phyloP scores from a whole-genome alignment of 768 basidiomycete genomes.

The Russula sp. region DNA sequence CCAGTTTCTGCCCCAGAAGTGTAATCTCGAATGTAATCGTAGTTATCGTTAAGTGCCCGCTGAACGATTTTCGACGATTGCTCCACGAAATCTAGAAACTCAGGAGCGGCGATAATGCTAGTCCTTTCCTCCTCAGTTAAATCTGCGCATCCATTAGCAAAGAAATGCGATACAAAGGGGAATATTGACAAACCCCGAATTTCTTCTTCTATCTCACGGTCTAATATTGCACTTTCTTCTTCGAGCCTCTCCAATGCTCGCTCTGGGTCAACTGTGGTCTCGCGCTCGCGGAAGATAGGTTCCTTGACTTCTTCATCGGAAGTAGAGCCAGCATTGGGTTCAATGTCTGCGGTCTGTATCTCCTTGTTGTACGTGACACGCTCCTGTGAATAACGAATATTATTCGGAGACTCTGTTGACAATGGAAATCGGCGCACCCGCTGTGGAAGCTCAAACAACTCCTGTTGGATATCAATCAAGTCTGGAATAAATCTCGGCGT shows the following conservation, averaged over 20 bases:
- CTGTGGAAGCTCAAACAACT: constrained; percentile 85
- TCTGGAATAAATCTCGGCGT: constrained; percentile 68
- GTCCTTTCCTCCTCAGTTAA: constrained; percentile 82
- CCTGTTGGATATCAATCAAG: constrained; percentile 85
- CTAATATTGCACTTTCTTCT: constrained; percentile 78
- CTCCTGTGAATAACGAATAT: constrained; percentile 46
- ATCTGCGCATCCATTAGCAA: constrained; percentile 45
- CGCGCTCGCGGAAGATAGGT: constrained; percentile 63
- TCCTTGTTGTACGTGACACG: constrained; percentile 82
- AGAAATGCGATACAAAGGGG: not conserved
- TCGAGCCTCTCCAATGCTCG: constrained; percentile 70
- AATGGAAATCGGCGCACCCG: constrained; percentile 50
- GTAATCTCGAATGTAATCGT: constrained; percentile 97
- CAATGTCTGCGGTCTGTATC: constrained; percentile 70
- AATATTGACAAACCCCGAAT: constrained; percentile 58
- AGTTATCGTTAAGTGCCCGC: constrained; percentile 89
- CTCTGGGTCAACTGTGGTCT: constrained; percentile 62
- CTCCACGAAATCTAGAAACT: constrained; percentile 92
- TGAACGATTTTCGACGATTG: constrained; percentile 94
- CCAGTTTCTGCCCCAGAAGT: constrained; percentile 84
- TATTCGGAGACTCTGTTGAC: not conserved
- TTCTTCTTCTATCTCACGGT: constrained; percentile 83
- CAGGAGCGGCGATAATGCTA: constrained; percentile 80
- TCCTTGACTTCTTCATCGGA: constrained; percentile 75
- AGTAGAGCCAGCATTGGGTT: constrained; percentile 48